Evolutionary conservation across 306 rosid genomes (phyloP).

Genomic region (Neltuma alba): DNA sequence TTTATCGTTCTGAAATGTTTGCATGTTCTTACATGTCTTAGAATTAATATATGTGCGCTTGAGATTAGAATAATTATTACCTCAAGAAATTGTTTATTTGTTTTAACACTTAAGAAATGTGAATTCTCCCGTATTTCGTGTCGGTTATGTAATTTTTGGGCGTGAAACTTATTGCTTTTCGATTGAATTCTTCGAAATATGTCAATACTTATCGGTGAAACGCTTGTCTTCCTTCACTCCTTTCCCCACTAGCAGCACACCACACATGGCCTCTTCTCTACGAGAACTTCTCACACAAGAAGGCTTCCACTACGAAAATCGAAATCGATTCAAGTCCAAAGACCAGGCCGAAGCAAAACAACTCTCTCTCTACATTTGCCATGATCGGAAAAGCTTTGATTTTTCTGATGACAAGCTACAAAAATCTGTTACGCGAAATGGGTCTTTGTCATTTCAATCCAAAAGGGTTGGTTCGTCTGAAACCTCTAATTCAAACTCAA

Average conservation of each 20-base stretch:
- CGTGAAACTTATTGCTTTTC: too few relatives aligned
- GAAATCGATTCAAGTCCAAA: conserved; percentile 26
- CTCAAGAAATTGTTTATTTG: too few relatives aligned
- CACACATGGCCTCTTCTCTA: conserved; percentile 71
- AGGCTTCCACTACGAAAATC: conserved; percentile 40
- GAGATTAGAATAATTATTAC: too few relatives aligned
- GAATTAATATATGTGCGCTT: too few relatives aligned
- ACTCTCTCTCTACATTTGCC: conserved; percentile 55
- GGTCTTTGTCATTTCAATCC: conserved; percentile 49
- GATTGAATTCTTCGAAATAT: conserved; percentile 26
- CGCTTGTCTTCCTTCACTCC: conserved; percentile 35
- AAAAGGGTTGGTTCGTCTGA: conserved; percentile 45
- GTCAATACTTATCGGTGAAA: conserved; percentile 18
- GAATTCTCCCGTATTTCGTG: too few relatives aligned
- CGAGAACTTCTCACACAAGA: conserved; percentile 67
- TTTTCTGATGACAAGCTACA: conserved; percentile 34
- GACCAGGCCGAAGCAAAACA: conserved; percentile 29
- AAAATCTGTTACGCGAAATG: conserved; percentile 26
- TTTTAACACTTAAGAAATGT: too few relatives aligned
- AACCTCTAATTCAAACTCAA: conserved; percentile 45
- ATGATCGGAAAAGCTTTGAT: conserved; percentile 37
- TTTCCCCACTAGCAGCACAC: conserved; percentile 4
- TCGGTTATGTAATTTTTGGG: too few relatives aligned
- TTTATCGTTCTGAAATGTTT: too few relatives aligned
- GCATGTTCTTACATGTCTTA: too few relatives aligned